Base-by-base conservation (phyloP, 148 eudicot species). In the Cornus kousa region DNA sequence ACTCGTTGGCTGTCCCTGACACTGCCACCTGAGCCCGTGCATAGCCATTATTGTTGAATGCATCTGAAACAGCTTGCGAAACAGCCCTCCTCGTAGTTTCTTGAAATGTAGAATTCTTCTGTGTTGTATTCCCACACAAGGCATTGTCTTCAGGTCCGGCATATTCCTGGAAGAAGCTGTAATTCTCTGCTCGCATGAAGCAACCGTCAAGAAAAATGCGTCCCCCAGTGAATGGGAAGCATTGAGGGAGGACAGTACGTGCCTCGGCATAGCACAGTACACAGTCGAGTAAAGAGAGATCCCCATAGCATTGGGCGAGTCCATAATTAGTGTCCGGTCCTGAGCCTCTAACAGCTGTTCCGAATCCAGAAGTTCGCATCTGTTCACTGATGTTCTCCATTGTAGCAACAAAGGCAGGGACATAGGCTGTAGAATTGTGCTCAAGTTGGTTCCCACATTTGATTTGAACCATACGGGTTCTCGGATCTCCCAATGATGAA, bases 291-390 rank as follows among this genome's bases (percentile, higher is more conserved):
- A 67, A 65, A 11, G 90, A 74, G 48, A 90, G 88, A 43, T 90
- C 93, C 7, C 91, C 93, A 37, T 90, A 90, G 76, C 93, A 90
- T 60, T 90, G 89, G 17, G 89, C 88, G 1, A 90, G 75, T 50
- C 86, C 88, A 59, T 80, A 88, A 78, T 75, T 77, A 13, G 86
- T 73, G 70, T 90, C 85, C 0, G 78, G 82, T 33, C 86, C 82
- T 0, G 86, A 70, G 23, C 91, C 89, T 0, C 76, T 37, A 1
- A 43, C n/a, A 32, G 91, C 88, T 20, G 14, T 16, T 46, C 88
- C 93, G n/a, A 66, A 88, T 3, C 84, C 82, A 1, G 80, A 40
- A 3, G 39, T 55, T 75, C 85, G 76, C 20, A 88, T 77, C 32
- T 88, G 85, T 1, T 28, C 50, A 74, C 87, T 82, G 39, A 88